These are phyloP conservation scores for Cyberlindnera saturnus DNA, from an alignment of 805 yeast genomes.

Conservation along the genomic window DNA sequence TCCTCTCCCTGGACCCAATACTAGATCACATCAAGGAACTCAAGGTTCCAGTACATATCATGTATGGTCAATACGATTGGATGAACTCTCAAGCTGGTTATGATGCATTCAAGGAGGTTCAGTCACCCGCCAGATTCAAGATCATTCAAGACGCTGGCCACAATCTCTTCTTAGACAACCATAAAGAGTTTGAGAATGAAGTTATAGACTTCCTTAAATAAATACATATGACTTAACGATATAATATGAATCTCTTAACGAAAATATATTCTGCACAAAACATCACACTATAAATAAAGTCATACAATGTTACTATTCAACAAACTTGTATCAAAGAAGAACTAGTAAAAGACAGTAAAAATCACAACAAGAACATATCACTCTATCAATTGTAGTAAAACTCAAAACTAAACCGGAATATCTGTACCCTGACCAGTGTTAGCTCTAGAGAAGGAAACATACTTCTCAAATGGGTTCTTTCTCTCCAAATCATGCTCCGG, in stretches of 20 bases:
- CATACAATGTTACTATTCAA: neutral
- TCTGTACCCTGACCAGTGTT: slow-evolving; percentile 8
- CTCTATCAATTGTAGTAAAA: neutral
- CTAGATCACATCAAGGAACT: slow-evolving; percentile 44
- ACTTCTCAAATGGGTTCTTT: slow-evolving; percentile 55
- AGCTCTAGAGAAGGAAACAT: slow-evolving; percentile 51
- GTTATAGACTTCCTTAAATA: slow-evolving; percentile 29
- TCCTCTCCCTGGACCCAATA: slow-evolving; percentile 61
- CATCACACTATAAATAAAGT: neutral
- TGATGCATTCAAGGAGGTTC: slow-evolving; percentile 17
- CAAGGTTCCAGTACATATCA: slow-evolving; percentile 24
- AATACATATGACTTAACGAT: neutral
- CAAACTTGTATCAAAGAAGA: neutral
- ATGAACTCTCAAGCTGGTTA: slow-evolving; percentile 57
- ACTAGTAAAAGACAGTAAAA: neutral
- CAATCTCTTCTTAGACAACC: slow-evolving; percentile 69
- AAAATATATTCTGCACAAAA: neutral
- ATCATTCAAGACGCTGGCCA: slow-evolving; percentile 59
- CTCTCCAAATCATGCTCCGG: slow-evolving; percentile 63
- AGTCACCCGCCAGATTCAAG: slow-evolving; percentile 7
- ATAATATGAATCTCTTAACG: no score
- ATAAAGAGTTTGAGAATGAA: slow-evolving; percentile 42
- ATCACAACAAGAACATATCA: no score
- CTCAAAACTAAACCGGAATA: neutral
- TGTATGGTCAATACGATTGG: slow-evolving; percentile 71